These are phyloP conservation scores for Cymbopogon citratus DNA, from an alignment of 176 grass and related monocot genomes.

Conservation along the genomic window DNA sequence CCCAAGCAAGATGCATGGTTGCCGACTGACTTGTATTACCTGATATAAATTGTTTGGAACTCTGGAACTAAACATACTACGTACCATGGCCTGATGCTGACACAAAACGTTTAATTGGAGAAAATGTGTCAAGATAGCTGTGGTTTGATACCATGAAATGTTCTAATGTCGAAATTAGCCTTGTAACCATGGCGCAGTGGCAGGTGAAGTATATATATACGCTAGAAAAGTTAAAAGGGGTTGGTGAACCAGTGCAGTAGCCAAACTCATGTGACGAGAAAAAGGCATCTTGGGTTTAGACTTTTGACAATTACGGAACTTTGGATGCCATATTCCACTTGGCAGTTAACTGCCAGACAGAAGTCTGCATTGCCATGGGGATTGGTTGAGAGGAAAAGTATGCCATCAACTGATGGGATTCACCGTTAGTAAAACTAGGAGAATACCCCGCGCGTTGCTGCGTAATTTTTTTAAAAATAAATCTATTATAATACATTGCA, in stretches of 20 bases:
- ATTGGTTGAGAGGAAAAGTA: background rate
- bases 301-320: background rate
- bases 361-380: background rate
- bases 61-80: background rate
- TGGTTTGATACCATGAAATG: background rate
- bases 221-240: background rate
- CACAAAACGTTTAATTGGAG: background rate
- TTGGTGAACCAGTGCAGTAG: background rate
- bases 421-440: background rate
- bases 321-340: background rate
- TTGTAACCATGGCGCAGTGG: background rate
- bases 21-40: background rate
- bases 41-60: background rate
- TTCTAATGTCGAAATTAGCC: background rate
- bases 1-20: background rate
- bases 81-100: background rate
- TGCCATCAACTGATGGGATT: background rate
- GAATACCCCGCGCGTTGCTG: too few relatives aligned
- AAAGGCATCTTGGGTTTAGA: background rate
- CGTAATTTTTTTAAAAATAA: too few relatives aligned
- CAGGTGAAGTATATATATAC: background rate
- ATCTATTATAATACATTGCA: too few relatives aligned
- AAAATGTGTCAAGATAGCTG: background rate
- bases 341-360: background rate
- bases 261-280: constrained; percentile 6